These are phyloP conservation scores for Cyclocybe aegerita DNA, from an alignment of 768 basidiomycete genomes.

Conservation along the genomic window DNA sequence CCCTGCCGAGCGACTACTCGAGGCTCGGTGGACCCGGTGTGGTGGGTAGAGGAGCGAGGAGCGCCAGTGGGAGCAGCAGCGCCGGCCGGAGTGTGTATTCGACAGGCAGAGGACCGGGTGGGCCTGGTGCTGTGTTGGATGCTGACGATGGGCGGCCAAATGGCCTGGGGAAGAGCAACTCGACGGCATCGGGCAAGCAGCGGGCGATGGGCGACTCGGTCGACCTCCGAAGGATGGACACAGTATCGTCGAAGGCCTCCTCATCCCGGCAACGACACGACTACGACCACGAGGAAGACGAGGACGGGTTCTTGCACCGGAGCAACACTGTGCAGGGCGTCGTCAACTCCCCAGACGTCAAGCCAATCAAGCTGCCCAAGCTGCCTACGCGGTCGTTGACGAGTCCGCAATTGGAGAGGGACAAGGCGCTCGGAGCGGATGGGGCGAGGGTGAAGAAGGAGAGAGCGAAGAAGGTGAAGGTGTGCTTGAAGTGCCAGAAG, in stretches of 20 bases:
- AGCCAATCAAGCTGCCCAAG: conserved; percentile 48
- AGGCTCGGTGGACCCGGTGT: conserved; percentile 38
- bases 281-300: conserved; percentile 2
- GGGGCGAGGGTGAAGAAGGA: conserved; percentile 21
- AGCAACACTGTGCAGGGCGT: conserved; percentile 47
- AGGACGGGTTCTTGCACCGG: conserved; percentile 5
- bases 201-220: conserved; percentile 7
- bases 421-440: neutral
- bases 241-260: conserved; percentile 8
- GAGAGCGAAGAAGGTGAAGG: conserved; percentile 34
- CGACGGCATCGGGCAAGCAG: conserved; percentile 25
- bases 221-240: conserved; percentile 4
- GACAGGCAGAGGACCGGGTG: conserved; percentile 20
- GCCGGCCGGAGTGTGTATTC: conserved; percentile 26
- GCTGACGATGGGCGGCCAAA: conserved; percentile 9
- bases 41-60: conserved; percentile 22
- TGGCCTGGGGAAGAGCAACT: conserved; percentile 31
- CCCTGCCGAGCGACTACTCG: conserved; percentile 36
- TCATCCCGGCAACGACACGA: neutral
- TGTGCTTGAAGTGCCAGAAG: conserved; percentile 69
- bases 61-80: conserved; percentile 23
- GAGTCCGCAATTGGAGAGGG: conserved; percentile 12
- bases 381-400: conserved; percentile 57
- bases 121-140: neutral
- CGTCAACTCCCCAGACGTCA: conserved; percentile 24